These are phyloP conservation scores for Boletus rufocinnamomeus DNA, from an alignment of 768 basidiomycete genomes.

Conservation along the genomic window DNA sequence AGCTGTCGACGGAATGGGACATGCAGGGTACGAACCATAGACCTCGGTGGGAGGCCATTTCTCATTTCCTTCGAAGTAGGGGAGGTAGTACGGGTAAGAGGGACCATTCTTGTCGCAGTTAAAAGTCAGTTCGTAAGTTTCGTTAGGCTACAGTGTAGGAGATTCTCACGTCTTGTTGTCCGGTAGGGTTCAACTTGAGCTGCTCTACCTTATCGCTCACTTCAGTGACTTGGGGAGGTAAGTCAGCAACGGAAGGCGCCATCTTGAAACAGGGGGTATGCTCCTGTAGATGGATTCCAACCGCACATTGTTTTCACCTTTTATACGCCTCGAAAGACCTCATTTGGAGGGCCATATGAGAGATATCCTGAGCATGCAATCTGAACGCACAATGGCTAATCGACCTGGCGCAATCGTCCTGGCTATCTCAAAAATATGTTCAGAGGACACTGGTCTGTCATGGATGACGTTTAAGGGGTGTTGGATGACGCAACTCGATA, in stretches of 20 bases:
- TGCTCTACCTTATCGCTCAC: slow-evolving; percentile 5
- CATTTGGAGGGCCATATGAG: not conserved
- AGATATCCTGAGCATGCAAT: not conserved
- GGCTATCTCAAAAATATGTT: not conserved
- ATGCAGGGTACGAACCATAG: slow-evolving; percentile 6
- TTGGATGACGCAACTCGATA: slow-evolving; percentile 2
- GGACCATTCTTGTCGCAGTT: slow-evolving; percentile 35
- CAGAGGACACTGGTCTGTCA: not conserved
- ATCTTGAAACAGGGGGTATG: not conserved
- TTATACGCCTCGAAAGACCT: not conserved
- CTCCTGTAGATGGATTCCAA: not conserved
- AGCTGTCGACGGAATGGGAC: not conserved
- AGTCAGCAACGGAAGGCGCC: slow-evolving; percentile 19
- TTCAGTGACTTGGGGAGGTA: slow-evolving; percentile 1
- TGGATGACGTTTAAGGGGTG: not conserved
- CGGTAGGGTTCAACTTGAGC: slow-evolving; percentile 7
- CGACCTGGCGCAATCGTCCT: not conserved
- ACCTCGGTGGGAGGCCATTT: slow-evolving; percentile 52
- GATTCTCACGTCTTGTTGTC: slow-evolving; percentile 2
- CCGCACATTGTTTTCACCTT: not conserved
- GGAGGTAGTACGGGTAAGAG: slow-evolving; percentile 52
- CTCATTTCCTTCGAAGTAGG: slow-evolving; percentile 47
- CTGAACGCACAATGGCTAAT: not conserved
- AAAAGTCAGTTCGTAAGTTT: not conserved
- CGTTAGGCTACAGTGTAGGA: too few species aligned